Percentiles rank a stretch among this genome's conserved stretches.
Conservation (phyloP, 768 basidiomycete species). For the Mycena haematopus region DNA sequence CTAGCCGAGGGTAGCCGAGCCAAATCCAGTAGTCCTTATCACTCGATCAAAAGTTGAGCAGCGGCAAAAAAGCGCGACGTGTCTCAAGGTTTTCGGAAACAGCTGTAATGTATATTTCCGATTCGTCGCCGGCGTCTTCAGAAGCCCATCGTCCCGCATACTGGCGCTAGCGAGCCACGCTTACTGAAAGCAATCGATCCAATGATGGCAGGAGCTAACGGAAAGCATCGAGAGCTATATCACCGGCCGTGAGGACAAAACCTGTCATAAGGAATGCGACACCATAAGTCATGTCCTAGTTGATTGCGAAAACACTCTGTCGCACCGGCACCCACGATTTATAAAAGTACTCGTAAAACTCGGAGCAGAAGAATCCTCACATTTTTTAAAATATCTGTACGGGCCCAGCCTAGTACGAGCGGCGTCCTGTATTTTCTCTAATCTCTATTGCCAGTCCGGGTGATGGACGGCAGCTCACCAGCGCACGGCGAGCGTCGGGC, state of each 20-base stretch:
- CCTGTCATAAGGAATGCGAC: constrained; percentile 29
- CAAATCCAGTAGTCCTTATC: no score
- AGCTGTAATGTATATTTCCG: constrained; percentile 25
- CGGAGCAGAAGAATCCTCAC: neutral
- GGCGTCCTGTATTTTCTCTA: constrained; percentile 28
- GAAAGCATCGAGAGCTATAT: constrained; percentile 25
- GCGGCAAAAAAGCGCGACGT: no score
- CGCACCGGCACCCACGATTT: constrained; percentile 31
- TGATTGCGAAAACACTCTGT: constrained; percentile 33
- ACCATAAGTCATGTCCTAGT: constrained; percentile 28
- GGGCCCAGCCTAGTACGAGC: constrained; percentile 15
- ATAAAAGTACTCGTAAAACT: no score
- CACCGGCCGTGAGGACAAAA: constrained; percentile 15
- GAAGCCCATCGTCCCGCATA: constrained; percentile 24
- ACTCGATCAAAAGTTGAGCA: no score
- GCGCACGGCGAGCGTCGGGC: no score
- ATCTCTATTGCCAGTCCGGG: no score
- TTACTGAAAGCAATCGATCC: constrained; percentile 22
- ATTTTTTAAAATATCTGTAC: constrained; percentile 19
- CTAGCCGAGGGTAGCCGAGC: no score
- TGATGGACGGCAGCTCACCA: no score
- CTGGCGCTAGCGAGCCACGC: neutral
- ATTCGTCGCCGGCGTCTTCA: neutral
- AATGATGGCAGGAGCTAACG: constrained; percentile 32
- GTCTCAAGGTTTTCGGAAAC: no score